Evolutionary conservation across 345 rosid species (phyloP).

Genomic region (Brassica incana): DNA sequence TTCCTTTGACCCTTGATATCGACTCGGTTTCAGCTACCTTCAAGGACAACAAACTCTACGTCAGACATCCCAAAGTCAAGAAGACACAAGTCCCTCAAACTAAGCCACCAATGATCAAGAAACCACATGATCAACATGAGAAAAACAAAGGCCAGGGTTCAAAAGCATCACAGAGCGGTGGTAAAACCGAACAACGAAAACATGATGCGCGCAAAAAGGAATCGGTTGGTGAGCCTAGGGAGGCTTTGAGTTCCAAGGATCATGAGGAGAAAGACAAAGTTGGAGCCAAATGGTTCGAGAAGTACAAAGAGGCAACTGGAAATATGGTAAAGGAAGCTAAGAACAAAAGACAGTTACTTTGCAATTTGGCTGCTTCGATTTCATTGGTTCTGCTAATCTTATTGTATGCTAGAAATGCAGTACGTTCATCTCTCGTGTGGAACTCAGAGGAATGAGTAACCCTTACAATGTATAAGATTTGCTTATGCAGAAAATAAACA

Average conservation of each 20-base stretch:
- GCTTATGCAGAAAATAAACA: too few relatives aligned
- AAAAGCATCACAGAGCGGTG: slow-evolving; percentile 9
- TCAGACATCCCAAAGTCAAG: slow-evolving; percentile 30
- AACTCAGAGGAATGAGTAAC: slow-evolving; percentile 28
- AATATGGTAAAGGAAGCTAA: slow-evolving; percentile 40
- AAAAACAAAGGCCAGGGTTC: slow-evolving; percentile 17
- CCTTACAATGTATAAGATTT: background rate
- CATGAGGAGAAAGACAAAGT: slow-evolving; percentile 36
- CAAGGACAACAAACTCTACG: slow-evolving; percentile 39
- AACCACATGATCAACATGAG: slow-evolving; percentile 23
- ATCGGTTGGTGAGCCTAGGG: slow-evolving; percentile 20
- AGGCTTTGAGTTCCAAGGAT: slow-evolving; percentile 29
- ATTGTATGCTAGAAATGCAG: slow-evolving; percentile 38
- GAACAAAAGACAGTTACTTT: slow-evolving; percentile 34
- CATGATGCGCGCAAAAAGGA: too few relatives aligned
- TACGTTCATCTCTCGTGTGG: slow-evolving; percentile 34
- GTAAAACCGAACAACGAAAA: slow-evolving; percentile 6
- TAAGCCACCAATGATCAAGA: slow-evolving; percentile 30
- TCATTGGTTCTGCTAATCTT: slow-evolving; percentile 32
- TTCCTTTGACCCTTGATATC: slow-evolving; percentile 27
- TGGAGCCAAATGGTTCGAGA: slow-evolving; percentile 33
- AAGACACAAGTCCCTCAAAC: slow-evolving; percentile 33
- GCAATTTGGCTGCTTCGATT: slow-evolving; percentile 39
- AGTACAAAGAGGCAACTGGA: slow-evolving; percentile 39
- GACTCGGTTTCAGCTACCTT: slow-evolving; percentile 38